Base-by-base conservation (phyloP, 2,329 filamentous ascomycete species). In the Ophiosphaerella narmari region DNA sequence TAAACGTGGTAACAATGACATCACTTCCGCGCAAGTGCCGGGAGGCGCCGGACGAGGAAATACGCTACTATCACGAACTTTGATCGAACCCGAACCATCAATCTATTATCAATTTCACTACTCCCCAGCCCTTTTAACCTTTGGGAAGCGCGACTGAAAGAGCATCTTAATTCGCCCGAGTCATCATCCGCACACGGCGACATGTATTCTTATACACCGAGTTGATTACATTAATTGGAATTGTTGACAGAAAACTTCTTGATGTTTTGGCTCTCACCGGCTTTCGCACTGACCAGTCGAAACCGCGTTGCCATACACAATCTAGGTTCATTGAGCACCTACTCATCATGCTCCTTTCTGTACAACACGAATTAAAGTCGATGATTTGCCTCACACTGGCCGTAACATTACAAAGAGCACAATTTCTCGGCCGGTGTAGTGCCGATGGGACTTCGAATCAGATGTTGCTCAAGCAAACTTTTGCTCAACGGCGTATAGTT, bases 61-160 rank as follows among this genome's bases (percentile, higher is more conserved):
- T 6, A 14, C 39, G 29, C 29, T 42, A 42, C 18, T 14, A 42
- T 4, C 7, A 29, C 29, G n/a, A n/a, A n/a, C 23, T 16, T 8
- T 26, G 21, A 16, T 14, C 24, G 21, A 31, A 5, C 13, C 31
- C 34, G 13, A 37, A 37, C 26, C 7, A 13, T 33, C 40, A 6
- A 18, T 43, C 32, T 24, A 5, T 18, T 29, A 37, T 21, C 21
- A 13, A 21, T 33, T 24, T 33, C 21, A 9, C 18, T 12, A 14
- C 50, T 33, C 8, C 51, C 55, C 32, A 59, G 55, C 16, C 24
- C 39, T 39, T 53, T 59, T 31, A 54, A 48, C 52, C 56, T 68
- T 2, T 55, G 44, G 46, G 65, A 72, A 71, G 52, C 6, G 60
- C 67, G 14, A 62, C 65, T 53, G 71, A 67, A 44, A 70, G 66